Base-by-base conservation (phyloP, 2,329 filamentous ascomycete genomes). In the Chrysosporium queenslandicum region DNA sequence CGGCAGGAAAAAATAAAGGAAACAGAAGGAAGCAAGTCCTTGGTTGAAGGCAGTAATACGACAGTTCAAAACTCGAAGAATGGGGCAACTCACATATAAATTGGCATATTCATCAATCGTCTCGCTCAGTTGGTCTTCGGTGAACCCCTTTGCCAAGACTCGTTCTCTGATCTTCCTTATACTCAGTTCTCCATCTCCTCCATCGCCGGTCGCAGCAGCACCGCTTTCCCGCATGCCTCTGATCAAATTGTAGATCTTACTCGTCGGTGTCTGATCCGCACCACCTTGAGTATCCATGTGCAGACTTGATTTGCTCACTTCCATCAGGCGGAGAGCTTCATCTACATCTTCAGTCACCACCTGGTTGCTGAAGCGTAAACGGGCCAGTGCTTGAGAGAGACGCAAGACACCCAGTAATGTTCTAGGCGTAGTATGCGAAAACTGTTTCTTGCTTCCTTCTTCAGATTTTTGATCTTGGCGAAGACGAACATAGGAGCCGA, bases 141-240 rank as follows among this genome's bases (percentile, higher is more conserved):
- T 98, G 69, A 96, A 98, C 2, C 92, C 92, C 78, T 95, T 96
- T 50, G 90, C 92, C 62, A 97, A 77, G 27, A 98, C 89, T 59
- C 92, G 76, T 70, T 96, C 90, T 67, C 90, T 81, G 55, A 98
- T 87, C 70, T 88, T 86, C 59, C 86, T 80, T 74, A 98, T 79
- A 68, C 85, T 92, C 61, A 98, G 72, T 69, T 96, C 90, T 18
- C 86, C 74, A 25, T 78, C 77, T 50, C 75, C 74, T 30, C 87
- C 88, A 43, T 88, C 82, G 39, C 86, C 83, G 60, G 91, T 89
- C 53, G 81, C 81, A 42, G 81, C 82, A 50, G 89, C 88, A 53
- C 91, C 90, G 50, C 82, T 84, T 62, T 94, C 90, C 42, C 87
- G 84, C 71, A 97, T 83, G 4, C 80, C 81, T 66, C 91, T 86